These are phyloP conservation scores for Amorphotheca resinae DNA, from an alignment of 495 filamentous ascomycete genomes.

Conservation along the genomic window DNA sequence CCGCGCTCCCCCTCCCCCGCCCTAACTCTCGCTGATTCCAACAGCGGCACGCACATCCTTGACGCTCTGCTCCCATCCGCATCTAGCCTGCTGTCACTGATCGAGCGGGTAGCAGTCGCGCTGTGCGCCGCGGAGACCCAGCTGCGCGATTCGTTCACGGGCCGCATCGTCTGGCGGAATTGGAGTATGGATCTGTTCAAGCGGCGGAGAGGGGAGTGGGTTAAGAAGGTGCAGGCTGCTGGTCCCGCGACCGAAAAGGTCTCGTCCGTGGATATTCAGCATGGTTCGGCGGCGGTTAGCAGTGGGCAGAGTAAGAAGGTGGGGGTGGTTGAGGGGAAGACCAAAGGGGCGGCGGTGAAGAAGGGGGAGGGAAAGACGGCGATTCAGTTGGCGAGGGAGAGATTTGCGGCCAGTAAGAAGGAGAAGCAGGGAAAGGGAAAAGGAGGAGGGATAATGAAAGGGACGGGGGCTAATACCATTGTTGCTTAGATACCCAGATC, in stretches of 20 bases:
- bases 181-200: conserved; percentile 85
- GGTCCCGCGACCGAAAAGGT: not conserved
- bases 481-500: not conserved
- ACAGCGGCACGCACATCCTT: conserved; percentile 64
- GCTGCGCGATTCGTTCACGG: conserved; percentile 61
- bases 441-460: not conserved
- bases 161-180: conserved; percentile 76
- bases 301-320: not conserved
- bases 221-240: conserved; percentile 14
- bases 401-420: conserved; percentile 2
- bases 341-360: not conserved
- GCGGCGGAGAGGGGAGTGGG: conserved; percentile 17
- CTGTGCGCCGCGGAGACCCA: conserved; percentile 41
- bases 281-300: too few species aligned
- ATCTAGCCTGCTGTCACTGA: conserved; percentile 41
- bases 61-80: conserved; percentile 64
- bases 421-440: not conserved
- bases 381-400: conserved; percentile 9
- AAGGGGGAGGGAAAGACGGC: conserved; percentile 3
- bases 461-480: not conserved
- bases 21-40: conserved; percentile 53
- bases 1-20: conserved; percentile 26
- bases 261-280: too few species aligned
- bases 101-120: conserved; percentile 35
- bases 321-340: not conserved